phyloP scores from a whole-genome alignment of 2,329 filamentous ascomycete species.

The Apiospora koreana region DNA sequence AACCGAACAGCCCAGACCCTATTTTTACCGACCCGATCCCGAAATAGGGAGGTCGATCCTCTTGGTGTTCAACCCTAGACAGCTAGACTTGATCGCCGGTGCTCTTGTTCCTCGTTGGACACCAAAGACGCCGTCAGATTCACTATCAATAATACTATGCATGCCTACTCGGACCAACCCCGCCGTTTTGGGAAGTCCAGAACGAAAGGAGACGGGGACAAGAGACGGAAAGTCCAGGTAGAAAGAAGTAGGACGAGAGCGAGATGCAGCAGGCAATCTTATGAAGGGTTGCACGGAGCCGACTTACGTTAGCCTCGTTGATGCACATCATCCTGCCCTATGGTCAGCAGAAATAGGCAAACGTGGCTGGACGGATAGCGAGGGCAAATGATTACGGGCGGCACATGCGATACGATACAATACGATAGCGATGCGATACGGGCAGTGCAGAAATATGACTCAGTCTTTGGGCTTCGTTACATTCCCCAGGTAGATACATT shows the following conservation, averaged over 20 bases:
- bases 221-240: neutral
- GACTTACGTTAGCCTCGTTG: conserved; percentile 3
- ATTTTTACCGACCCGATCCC: neutral
- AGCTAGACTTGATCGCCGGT: neutral
- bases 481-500: neutral
- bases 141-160: neutral
- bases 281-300: conserved; percentile 1
- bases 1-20: neutral
- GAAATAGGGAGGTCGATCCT: neutral
- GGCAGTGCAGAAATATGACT: neutral
- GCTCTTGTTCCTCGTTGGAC: neutral
- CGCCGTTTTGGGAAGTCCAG: neutral
- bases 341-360: neutral
- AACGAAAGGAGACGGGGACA: neutral
- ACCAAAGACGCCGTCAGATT: conserved; percentile 1
- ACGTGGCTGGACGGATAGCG: neutral
- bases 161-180: neutral
- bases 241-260: neutral
- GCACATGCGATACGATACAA: neutral
- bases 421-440: neutral
- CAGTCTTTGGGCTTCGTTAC: neutral
- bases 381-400: conserved; percentile 1
- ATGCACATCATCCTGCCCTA: neutral
- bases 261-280: conserved; percentile 8
- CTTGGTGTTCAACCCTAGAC: neutral